Evolutionary conservation across 2,329 filamentous ascomycete species (phyloP).

Genomic region (Helminthosporium solani): DNA sequence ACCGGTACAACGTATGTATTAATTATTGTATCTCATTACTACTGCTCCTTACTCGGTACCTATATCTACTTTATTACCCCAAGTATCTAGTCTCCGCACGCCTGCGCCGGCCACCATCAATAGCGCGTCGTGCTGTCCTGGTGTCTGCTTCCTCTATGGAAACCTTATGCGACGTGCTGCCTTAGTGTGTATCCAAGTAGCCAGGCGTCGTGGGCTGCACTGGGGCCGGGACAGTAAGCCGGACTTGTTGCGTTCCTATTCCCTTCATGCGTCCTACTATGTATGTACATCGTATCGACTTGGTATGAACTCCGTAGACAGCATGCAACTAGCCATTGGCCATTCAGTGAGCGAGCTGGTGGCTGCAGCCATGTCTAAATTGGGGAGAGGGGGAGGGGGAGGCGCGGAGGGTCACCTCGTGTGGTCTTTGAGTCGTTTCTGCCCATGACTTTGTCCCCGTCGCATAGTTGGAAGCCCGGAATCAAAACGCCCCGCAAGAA

Average conservation of each 20-base stretch:
- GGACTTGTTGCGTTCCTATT: neutral
- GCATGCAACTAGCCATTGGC: constrained; percentile 1
- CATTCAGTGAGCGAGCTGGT: neutral
- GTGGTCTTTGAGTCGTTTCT: neutral
- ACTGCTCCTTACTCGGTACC: no score
- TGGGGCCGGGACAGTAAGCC: neutral
- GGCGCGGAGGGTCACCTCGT: no score
- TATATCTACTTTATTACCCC: no score
- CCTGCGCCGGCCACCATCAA: neutral
- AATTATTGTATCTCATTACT: no score
- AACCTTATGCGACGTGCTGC: neutral
- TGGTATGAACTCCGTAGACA: neutral
- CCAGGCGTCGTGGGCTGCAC: neutral
- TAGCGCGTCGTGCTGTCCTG: neutral
- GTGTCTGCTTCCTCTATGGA: neutral
- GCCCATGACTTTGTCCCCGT: neutral
- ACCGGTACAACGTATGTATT: no score
- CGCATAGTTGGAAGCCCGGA: no score
- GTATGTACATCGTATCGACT: no score
- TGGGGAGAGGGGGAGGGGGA: no score
- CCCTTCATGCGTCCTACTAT: no score
- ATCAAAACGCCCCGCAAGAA: no score
- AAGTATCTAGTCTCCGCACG: neutral
- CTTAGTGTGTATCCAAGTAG: no score
- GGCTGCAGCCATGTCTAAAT: neutral